Evolutionary conservation across 202 grass and related monocot species (phyloP).

Genomic region (Cymbopogon flexuosus): DNA sequence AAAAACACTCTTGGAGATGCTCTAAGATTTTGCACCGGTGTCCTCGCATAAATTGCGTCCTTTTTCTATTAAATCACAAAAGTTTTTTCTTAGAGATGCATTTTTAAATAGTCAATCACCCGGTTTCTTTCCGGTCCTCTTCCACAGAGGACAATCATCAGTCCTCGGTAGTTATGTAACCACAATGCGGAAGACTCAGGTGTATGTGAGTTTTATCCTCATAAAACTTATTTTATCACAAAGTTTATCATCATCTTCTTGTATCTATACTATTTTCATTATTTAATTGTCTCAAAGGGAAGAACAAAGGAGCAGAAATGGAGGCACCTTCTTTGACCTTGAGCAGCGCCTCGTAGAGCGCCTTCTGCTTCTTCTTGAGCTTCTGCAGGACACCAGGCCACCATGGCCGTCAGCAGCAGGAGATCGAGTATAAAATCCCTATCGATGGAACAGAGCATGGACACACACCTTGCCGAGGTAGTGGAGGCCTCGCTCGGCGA

Average conservation of each 20-base stretch:
- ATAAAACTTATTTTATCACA: too few relatives aligned
- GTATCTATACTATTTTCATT: not conserved
- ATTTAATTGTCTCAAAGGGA: not conserved
- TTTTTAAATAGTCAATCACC: not conserved
- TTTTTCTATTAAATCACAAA: too few relatives aligned
- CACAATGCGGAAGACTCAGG: too few relatives aligned
- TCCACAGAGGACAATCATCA: not conserved
- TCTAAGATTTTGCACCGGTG: too few relatives aligned
- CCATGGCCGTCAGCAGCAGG: too few relatives aligned
- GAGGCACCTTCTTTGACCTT: constrained; percentile 79
- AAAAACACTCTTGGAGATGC: too few relatives aligned
- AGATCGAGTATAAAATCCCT: not conserved
- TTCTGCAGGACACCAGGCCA: constrained; percentile 25
- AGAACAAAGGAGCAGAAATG: not conserved
- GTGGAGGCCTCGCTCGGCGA: constrained; percentile 66
- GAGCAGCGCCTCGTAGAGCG: constrained; percentile 81
- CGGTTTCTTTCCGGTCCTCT: not conserved
- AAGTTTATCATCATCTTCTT: not conserved
- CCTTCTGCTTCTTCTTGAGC: constrained; percentile 68
- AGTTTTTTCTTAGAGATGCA: not conserved
- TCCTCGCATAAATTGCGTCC: not conserved
- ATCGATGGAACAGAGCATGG: not conserved
- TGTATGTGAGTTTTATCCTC: too few relatives aligned
- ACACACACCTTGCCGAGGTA: constrained; percentile 57
- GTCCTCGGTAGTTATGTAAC: not conserved